A percentile compares a stretch with the other conserved stretches of the same genome.
Evolutionary conservation across 2,329 filamentous ascomycete species (phyloP).

Genomic region (Curvularia lunata): DNA sequence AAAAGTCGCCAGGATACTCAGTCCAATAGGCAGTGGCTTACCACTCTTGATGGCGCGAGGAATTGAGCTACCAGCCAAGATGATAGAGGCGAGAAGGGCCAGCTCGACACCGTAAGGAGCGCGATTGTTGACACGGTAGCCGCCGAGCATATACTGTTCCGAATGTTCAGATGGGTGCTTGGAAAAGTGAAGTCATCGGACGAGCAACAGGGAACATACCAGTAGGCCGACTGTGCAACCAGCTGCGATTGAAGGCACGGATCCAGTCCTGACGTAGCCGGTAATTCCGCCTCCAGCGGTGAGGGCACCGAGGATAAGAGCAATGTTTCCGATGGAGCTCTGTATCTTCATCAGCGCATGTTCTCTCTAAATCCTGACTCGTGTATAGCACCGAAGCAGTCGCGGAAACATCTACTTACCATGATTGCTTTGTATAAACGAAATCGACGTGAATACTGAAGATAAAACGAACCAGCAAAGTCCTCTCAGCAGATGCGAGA

Average conservation of each 20-base stretch:
- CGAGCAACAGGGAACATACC: conserved; percentile 44
- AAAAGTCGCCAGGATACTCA: conserved; percentile 80
- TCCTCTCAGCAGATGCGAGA: not conserved
- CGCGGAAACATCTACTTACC: not conserved
- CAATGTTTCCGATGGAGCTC: conserved; percentile 62
- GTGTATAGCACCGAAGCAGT: not conserved
- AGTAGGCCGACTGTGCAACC: conserved; percentile 80
- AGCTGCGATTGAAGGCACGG: conserved; percentile 83
- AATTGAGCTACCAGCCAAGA: conserved; percentile 83
- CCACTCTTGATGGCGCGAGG: conserved; percentile 81
- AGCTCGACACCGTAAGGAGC: conserved; percentile 86
- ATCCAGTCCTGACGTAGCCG: conserved; percentile 84
- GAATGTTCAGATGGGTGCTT: conserved; percentile 1
- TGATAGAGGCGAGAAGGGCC: conserved; percentile 83
- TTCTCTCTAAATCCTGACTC: conserved; percentile 8
- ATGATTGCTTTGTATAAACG: conserved; percentile 1
- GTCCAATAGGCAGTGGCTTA: conserved; percentile 82
- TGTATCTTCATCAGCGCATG: conserved; percentile 13
- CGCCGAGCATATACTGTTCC: conserved; percentile 73
- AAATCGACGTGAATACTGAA: not conserved
- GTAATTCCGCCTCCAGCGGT: conserved; percentile 87
- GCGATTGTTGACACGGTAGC: conserved; percentile 76
- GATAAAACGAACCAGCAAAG: not conserved
- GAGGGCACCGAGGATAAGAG: conserved; percentile 78
- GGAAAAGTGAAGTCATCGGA: not conserved